Evolutionary conservation across 768 basidiomycete species (phyloP), one percentile per base, ranked within the genome.

Genomic region (Lactarius akahatsu): DNA sequence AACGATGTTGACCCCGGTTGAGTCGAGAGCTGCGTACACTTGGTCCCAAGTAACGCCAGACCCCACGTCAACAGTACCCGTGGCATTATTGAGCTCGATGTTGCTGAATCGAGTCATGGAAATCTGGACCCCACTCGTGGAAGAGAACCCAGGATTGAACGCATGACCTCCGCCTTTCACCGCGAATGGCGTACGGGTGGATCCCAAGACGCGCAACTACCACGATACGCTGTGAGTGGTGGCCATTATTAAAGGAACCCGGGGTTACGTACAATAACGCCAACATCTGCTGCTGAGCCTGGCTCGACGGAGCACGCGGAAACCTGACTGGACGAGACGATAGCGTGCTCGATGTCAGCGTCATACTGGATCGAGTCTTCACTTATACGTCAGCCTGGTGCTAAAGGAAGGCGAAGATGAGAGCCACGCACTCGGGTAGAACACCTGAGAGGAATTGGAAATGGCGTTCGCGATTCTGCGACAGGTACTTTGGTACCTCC

Each of bases 1-100:
- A 1, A 73, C 57, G 2, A 74, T 65, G 36, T 64, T 74, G 26
- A 71, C 59, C 4, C 71, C 69, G 13, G 43, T 32, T 4, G 70
- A 54, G 0, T 56, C 62, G 4, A 74, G 55, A 4, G 50, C 59
- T 30, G 13, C 57, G 40, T 74, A 74, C 3, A 70, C 68, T 26
- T 73, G 58, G 52, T 73, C 74, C 74, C 71, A 73, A n/a, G 68
- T 71, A 15, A 71, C 65, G 9, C 74, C 74, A 28, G 74, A n/a
- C 5, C 73, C 71, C 13, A 69, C 41, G n/a, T 67, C 66, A 10
- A 67, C 65, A 1, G 71, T 72, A 0, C 34, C 54, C 2, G 47
- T 55, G 2, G 3, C 18, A 2, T 18, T 23, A 32, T 70, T 52
- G 54, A 69, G 56, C 1, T 34, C 52, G 2, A 65, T 59, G 1